Conservation (phyloP, 208 protist genomes). For the Crithidia mellificae region DNA sequence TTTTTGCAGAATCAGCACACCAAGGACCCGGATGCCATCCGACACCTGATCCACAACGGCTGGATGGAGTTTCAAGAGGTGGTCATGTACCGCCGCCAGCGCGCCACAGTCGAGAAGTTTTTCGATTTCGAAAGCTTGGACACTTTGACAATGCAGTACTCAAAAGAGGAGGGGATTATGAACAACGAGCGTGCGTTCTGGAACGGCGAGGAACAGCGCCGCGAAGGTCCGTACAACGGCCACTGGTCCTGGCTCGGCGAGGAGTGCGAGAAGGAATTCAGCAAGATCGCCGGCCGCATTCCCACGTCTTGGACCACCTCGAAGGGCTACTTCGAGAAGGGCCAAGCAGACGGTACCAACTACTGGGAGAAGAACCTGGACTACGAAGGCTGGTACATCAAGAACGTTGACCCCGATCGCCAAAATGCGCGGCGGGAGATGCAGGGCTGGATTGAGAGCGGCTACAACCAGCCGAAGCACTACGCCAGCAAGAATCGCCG, state of each 20-base stretch:
- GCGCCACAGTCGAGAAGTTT: slow-evolving; percentile 82
- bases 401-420: slow-evolving; percentile 88
- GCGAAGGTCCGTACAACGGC: slow-evolving; percentile 84
- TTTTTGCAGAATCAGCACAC: slow-evolving; percentile 89
- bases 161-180: slow-evolving; percentile 74
- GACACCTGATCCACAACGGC: slow-evolving; percentile 85
- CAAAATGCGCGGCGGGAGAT: slow-evolving; percentile 79
- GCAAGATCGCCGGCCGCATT: slow-evolving; percentile 78
- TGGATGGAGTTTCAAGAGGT: slow-evolving; percentile 90
- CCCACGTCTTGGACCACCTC: slow-evolving; percentile 81
- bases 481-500: slow-evolving; percentile 90
- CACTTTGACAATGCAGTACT: slow-evolving; percentile 68
- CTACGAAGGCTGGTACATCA: slow-evolving; percentile 92
- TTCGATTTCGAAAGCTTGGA: slow-evolving; percentile 80
- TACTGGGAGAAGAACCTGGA: slow-evolving; percentile 92
- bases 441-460: slow-evolving; percentile 85
- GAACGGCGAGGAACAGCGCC: slow-evolving; percentile 86
- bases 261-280: slow-evolving; percentile 82
- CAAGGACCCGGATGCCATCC: slow-evolving; percentile 86
- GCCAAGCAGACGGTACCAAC: slow-evolving; percentile 84
- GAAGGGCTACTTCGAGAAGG: slow-evolving; percentile 88
- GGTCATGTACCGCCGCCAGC: slow-evolving; percentile 73
- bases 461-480: slow-evolving; percentile 90
- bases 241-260: slow-evolving; percentile 89
- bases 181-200: slow-evolving; percentile 81